Evolutionary conservation across 768 basidiomycete species (phyloP).

Genomic region (Amanita muscaria): DNA sequence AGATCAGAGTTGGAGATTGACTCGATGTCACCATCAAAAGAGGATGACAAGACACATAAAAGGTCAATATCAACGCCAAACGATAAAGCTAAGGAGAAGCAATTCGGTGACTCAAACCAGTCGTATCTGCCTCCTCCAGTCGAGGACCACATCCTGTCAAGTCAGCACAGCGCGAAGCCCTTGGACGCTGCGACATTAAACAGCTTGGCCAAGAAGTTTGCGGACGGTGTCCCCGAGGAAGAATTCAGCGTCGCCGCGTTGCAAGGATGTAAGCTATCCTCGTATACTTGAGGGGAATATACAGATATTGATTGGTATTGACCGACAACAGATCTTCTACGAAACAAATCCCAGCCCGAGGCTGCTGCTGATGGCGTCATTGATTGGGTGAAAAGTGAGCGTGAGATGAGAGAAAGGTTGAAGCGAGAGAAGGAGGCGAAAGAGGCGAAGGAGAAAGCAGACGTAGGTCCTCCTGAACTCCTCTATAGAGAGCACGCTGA

Average conservation of each 20-base stretch:
- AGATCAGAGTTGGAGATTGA: conserved; percentile 13
- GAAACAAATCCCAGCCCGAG: conserved; percentile 79
- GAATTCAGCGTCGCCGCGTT: conserved; percentile 86
- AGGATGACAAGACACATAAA: not conserved
- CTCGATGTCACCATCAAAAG: not conserved
- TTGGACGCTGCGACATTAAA: conserved; percentile 57
- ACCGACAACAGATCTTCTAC: conserved; percentile 51
- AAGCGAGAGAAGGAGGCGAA: conserved; percentile 66
- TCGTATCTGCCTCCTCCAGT: conserved; percentile 59
- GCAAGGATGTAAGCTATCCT: conserved; percentile 69
- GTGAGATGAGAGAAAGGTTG: conserved; percentile 66
- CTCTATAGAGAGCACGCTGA: not conserved
- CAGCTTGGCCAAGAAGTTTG: conserved; percentile 67
- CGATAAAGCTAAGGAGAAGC: conserved; percentile 18
- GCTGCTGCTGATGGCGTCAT: conserved; percentile 57
- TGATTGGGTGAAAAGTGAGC: conserved; percentile 68
- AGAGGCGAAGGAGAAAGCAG: conserved; percentile 56
- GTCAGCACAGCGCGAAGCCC: conserved; percentile 56
- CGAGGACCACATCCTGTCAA: conserved; percentile 48
- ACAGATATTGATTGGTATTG: too few relatives aligned
- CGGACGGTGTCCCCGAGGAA: conserved; percentile 73
- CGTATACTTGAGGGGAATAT: not conserved
- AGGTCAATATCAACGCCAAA: not conserved
- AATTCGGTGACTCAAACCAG: conserved; percentile 49
- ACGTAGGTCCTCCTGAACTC: conserved; percentile 33